These are phyloP conservation scores for Coemansia sp. DNA, from an alignment of 192 early-diverging fungal genomes.

Conservation along the genomic window DNA sequence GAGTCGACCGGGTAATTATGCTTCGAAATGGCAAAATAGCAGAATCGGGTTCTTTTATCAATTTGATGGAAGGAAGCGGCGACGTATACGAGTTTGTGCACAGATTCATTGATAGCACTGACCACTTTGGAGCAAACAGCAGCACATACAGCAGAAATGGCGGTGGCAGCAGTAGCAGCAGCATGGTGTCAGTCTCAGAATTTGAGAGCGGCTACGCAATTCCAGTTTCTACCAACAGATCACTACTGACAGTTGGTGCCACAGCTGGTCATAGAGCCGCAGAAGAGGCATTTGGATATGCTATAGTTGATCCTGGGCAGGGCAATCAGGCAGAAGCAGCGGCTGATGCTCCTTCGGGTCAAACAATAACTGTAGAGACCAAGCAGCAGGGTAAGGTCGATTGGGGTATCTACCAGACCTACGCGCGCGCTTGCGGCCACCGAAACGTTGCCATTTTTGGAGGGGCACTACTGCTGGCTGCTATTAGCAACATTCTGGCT, in stretches of 20 bases:
- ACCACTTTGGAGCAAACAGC: no score
- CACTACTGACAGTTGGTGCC: no score
- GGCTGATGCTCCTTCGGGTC: conserved; percentile 15
- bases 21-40: conserved; percentile 49
- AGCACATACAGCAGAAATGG: no score
- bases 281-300: no score
- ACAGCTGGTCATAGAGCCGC: no score
- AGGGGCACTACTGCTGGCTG: conserved; percentile 57
- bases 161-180: no score
- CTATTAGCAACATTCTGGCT: conserved; percentile 56
- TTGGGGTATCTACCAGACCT: conserved; percentile 73
- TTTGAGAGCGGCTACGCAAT: conserved; percentile 4
- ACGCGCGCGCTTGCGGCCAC: conserved; percentile 72
- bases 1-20: conserved; percentile 49
- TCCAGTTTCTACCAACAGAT: no score
- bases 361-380: conserved; percentile 22
- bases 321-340: conserved; percentile 7
- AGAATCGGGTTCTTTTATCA: conserved; percentile 51
- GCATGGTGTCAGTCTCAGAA: no score
- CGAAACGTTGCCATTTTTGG: conserved; percentile 59
- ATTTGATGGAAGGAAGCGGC: conserved; percentile 45
- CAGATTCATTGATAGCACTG: conserved; percentile 19
- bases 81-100: conserved; percentile 54
- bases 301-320: no score
- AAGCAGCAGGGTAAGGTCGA: conserved; percentile 73